phyloP scores from a whole-genome alignment of 768 basidiomycete genomes.

The Rhizopogon salebrosus region DNA sequence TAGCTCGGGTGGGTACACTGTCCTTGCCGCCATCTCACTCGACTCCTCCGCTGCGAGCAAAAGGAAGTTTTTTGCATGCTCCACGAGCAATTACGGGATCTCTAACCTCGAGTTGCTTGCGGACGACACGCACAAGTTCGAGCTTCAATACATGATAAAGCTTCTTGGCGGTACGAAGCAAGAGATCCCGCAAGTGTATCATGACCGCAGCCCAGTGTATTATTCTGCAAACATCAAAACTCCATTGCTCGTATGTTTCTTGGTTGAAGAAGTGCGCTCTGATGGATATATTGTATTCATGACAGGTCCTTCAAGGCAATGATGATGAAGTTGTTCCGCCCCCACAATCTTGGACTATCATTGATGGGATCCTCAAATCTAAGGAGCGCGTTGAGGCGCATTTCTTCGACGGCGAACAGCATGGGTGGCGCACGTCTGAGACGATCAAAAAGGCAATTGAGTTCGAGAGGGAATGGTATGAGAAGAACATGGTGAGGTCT shows the following conservation, averaged over 20 bases:
- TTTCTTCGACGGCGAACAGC: conserved; percentile 40
- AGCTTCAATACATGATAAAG: conserved; percentile 52
- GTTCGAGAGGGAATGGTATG: conserved; percentile 33
- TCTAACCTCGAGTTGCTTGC: conserved; percentile 55
- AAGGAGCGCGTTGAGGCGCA: conserved; percentile 26
- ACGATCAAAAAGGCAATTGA: conserved; percentile 31
- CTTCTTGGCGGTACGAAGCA: conserved; percentile 55
- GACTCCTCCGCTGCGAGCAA: conserved; percentile 53
- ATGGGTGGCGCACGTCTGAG: conserved; percentile 33
- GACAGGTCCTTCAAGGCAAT: conserved; percentile 65
- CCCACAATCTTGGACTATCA: conserved; percentile 40
- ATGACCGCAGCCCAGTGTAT: conserved; percentile 56
- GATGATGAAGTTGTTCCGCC: conserved; percentile 63
- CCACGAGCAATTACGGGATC: conserved; percentile 64
- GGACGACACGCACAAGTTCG: conserved; percentile 70
- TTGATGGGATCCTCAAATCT: neutral
- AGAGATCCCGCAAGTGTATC: conserved; percentile 53
- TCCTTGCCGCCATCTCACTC: conserved; percentile 41
- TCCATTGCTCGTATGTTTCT: conserved; percentile 54
- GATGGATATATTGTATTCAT: conserved; percentile 6
- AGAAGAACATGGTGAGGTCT: conserved; percentile 8
- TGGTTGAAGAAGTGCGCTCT: conserved; percentile 26
- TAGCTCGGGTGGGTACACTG: conserved; percentile 72
- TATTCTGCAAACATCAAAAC: conserved; percentile 57
- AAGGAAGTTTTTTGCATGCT: conserved; percentile 54